Evolutionary conservation across 768 basidiomycete species (phyloP).

Genomic region (Rhodosporidiobolus odoratus): DNA sequence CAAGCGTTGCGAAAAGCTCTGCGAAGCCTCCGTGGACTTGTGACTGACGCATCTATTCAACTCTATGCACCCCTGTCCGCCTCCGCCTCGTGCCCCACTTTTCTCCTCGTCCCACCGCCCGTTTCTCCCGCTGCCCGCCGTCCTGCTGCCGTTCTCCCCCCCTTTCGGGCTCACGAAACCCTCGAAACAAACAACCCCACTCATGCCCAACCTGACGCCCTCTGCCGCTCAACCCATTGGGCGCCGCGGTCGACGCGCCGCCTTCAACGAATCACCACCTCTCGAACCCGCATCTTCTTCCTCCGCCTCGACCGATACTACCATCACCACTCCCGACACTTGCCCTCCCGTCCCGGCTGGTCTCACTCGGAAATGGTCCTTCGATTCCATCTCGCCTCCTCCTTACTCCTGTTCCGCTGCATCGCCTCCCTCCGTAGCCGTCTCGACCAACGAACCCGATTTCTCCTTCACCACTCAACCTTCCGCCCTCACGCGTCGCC

Average conservation of each 20-base stretch:
- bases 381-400: neutral
- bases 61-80: neutral
- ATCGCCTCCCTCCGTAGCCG: slow-evolving; percentile 15
- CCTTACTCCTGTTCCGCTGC: neutral
- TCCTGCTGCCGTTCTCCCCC: neutral
- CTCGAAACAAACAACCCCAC: neutral
- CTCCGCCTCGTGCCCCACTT: neutral
- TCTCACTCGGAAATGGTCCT: neutral
- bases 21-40: neutral
- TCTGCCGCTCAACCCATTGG: neutral
- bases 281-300: neutral
- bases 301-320: neutral
- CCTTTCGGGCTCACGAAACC: neutral
- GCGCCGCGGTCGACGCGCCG: neutral
- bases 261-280: neutral
- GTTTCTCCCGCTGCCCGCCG: neutral
- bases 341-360: neutral
- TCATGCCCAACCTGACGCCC: neutral
- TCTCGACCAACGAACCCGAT: slow-evolving; percentile 34
- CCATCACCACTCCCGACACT: neutral
- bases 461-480: slow-evolving; percentile 35
- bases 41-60: neutral
- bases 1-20: too few species aligned
- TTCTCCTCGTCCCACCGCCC: neutral
- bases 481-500: slow-evolving; percentile 5